Base-by-base conservation (phyloP, 108 stramenopile species). In the Cylindrotheca closterium region DNA sequence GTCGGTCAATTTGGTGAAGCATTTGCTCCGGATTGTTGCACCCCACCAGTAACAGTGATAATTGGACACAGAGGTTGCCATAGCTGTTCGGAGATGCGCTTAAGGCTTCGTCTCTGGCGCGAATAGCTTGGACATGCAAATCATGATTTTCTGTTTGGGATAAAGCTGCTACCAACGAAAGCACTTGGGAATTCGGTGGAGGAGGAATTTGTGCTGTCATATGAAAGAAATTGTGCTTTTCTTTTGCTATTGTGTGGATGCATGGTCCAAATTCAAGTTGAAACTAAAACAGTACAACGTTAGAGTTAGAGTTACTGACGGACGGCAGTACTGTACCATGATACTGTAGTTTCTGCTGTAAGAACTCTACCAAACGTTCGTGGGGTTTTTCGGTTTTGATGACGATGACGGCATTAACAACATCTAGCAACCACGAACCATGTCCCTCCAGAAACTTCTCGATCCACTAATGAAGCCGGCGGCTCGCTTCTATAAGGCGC, bases 41-140 rank as follows among this genome's bases (percentile, higher is more conserved):
- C n/a, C 74, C 78, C 7, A 73, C 71, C 65, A 83, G 24, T 23
- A 78, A 28, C 47, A 26, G 66, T 1, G 59, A 66, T 1, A 88
- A 58, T 52, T 91, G 79, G n/a, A 70, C 46, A 56, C 86, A 88
- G 1, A 91, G 61, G 34, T 84, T 66, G 17, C 81, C 77, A 60
- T 91, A 88, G 2, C 67, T 64, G 2, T 74, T 73, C 1, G 67
- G 57, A 25, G 85, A 84, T n/a, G 80, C 63, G 19, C 71, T 69
- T 24, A 91, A 65, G 4, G 87, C 80, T 58, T 82, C 65, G 55
- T 91, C 90, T 24, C 87, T 80, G n/a, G 87, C 86, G 57, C 73
- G 71, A 60, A 91, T 80, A 10, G 90, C 87, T 54, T 78, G 84
- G 1, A 85, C 65, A 58, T 91, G 90, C 25, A 74, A 71, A 37